These are phyloP conservation scores for Rosa rugosa DNA, from an alignment of 306 rosid genomes.

Conservation along the genomic window DNA sequence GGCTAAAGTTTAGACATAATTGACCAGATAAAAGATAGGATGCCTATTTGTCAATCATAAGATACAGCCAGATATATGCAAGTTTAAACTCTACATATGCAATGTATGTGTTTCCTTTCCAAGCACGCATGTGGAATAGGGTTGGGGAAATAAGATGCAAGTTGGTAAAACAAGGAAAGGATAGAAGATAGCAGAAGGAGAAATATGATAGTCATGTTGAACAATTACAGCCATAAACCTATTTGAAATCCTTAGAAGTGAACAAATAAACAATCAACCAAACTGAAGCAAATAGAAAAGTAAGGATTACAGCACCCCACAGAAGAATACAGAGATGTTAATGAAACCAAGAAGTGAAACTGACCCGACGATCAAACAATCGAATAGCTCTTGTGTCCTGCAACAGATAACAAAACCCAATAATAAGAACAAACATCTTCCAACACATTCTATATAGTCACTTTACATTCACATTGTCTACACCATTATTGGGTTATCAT, in stretches of 20 bases:
- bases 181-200: not conserved
- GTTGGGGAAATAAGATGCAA: not conserved
- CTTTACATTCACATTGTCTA: not conserved
- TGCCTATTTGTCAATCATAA: not conserved
- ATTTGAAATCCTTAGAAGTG: not conserved
- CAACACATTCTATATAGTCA: not conserved
- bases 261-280: not conserved
- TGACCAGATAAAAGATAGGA: not conserved
- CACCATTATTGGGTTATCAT: not conserved
- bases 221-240: not conserved
- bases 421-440: constrained; percentile 1
- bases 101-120: not conserved
- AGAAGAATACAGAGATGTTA: not conserved
- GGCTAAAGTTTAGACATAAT: too few relatives aligned
- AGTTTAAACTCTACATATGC: not conserved
- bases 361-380: constrained; percentile 88
- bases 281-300: not conserved
- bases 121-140: not conserved
- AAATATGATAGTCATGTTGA: not conserved
- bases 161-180: not conserved
- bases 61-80: not conserved
- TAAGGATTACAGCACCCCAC: not conserved
- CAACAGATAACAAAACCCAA: constrained; percentile 25
- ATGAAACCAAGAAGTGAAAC: constrained; percentile 22
- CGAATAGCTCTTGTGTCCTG: constrained; percentile 95